phyloP scores from a whole-genome alignment of 305 asterid species.

The Fraxinus velutina region DNA sequence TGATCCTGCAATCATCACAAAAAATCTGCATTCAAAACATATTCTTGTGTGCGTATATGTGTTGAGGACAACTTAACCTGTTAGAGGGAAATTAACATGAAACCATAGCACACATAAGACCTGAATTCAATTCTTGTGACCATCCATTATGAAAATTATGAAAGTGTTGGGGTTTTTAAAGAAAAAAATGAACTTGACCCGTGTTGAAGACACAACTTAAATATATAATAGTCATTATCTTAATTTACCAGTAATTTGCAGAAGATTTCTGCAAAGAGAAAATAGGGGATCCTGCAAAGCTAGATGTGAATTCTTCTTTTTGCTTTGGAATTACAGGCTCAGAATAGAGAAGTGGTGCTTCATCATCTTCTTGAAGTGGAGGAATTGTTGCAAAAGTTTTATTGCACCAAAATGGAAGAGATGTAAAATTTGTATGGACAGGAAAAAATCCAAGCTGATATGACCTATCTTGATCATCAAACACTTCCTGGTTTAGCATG shows the following conservation, averaged over 20 bases:
- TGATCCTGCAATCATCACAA: conserved; percentile 8
- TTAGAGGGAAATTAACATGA: neutral
- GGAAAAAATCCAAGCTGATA: conserved; percentile 62
- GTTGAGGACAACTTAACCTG: neutral
- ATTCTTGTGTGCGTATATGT: neutral
- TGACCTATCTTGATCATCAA: conserved; percentile 63
- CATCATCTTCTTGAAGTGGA: conserved; percentile 22
- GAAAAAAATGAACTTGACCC: neutral
- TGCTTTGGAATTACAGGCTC: conserved; percentile 32
- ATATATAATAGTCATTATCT: neutral
- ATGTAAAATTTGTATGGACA: conserved; percentile 37
- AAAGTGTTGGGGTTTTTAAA: neutral
- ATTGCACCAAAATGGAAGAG: conserved; percentile 40
- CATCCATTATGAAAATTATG: neutral
- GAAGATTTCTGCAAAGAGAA: conserved; percentile 61
- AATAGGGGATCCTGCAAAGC: conserved; percentile 48
- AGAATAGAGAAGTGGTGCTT: conserved; percentile 32
- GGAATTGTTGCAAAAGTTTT: conserved; percentile 46
- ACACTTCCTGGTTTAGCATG: conserved; percentile 49
- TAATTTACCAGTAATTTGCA: conserved; percentile 55
- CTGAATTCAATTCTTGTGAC: neutral
- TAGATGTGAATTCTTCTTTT: conserved; percentile 36
- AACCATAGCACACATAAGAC: neutral
- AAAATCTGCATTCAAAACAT: neutral
- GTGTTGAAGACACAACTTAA: neutral